Evolutionary conservation across 495 filamentous ascomycete genomes (phyloP).

Genomic region (Ascodesmis nigricans): DNA sequence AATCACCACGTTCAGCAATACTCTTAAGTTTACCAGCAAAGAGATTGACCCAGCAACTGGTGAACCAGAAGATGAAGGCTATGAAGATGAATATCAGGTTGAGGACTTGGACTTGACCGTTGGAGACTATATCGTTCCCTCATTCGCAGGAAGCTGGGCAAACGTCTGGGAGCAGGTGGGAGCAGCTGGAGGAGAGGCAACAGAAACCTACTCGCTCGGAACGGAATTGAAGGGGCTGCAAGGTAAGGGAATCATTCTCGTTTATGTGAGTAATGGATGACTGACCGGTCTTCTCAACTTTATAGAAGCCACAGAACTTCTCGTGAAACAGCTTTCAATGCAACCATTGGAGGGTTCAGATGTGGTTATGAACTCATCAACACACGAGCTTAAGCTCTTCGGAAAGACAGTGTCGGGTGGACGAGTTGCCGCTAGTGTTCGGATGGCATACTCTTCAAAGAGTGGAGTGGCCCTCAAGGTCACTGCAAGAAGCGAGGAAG

Average conservation of each 20-base stretch:
- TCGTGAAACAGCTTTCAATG: slow-evolving; percentile 64
- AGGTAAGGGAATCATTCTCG: slow-evolving; percentile 35
- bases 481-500: slow-evolving; percentile 73
- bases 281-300: no score
- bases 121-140: slow-evolving; percentile 80
- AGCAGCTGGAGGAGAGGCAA: slow-evolving; percentile 66
- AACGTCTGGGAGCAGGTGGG: slow-evolving; percentile 94
- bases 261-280: no score
- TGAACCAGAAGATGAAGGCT: slow-evolving; percentile 77
- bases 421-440: slow-evolving; percentile 61
- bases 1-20: slow-evolving; percentile 64
- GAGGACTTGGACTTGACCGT: slow-evolving; percentile 80
- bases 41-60: slow-evolving; percentile 91
- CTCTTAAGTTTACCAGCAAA: slow-evolving; percentile 89
- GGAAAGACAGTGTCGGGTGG: slow-evolving; percentile 89
- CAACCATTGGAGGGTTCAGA: slow-evolving; percentile 90
- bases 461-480: slow-evolving; percentile 88
- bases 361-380: slow-evolving; percentile 62
- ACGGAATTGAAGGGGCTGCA: slow-evolving; percentile 77
- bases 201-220: slow-evolving; percentile 68
- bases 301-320: slow-evolving; percentile 79
- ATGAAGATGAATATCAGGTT: slow-evolving; percentile 94
- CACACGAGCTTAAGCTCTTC: slow-evolving; percentile 85
- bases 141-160: slow-evolving; percentile 84
- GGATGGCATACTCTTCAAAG: slow-evolving; percentile 87